phyloP scores from a whole-genome alignment of 2,329 filamentous ascomycete genomes.

The Penicillium occitanis region DNA sequence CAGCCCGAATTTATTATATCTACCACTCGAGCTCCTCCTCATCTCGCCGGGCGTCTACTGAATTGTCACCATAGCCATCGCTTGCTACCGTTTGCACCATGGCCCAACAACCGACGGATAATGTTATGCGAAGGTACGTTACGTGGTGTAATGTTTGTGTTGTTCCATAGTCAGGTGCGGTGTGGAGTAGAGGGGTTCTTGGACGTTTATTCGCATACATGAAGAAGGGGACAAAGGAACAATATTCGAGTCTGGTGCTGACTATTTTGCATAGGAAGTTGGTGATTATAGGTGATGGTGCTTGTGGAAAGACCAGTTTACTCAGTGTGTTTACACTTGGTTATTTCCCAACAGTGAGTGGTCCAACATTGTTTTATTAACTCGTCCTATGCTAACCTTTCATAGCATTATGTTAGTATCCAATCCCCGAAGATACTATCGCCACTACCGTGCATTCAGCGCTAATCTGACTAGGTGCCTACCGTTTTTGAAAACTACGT shows the following conservation, averaged over 20 bases:
- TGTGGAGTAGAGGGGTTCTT: not conserved
- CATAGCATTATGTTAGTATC: constrained; percentile 48
- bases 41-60: not conserved
- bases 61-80: not conserved
- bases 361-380: not conserved
- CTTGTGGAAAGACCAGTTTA: constrained; percentile 96
- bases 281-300: constrained; percentile 95
- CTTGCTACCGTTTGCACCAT: constrained; percentile 26
- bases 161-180: not conserved
- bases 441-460: not conserved
- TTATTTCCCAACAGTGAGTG: constrained; percentile 91
- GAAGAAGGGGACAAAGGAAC: not conserved
- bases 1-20: not conserved
- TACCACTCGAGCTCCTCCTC: constrained; percentile 3
- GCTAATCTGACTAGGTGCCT: constrained; percentile 63
- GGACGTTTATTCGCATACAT: not conserved
- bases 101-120: constrained; percentile 42
- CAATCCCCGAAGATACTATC: not conserved
- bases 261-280: constrained; percentile 66
- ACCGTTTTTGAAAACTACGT: constrained; percentile 99
- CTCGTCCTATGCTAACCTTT: constrained; percentile 14
- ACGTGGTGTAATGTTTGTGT: not conserved
- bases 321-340: constrained; percentile 96
- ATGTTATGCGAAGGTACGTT: constrained; percentile 59
- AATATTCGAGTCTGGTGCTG: constrained; percentile 7